Evolutionary conservation across 1,139 yeast genomes (phyloP).

Genomic region (Nakaseomyces nivariensis): DNA sequence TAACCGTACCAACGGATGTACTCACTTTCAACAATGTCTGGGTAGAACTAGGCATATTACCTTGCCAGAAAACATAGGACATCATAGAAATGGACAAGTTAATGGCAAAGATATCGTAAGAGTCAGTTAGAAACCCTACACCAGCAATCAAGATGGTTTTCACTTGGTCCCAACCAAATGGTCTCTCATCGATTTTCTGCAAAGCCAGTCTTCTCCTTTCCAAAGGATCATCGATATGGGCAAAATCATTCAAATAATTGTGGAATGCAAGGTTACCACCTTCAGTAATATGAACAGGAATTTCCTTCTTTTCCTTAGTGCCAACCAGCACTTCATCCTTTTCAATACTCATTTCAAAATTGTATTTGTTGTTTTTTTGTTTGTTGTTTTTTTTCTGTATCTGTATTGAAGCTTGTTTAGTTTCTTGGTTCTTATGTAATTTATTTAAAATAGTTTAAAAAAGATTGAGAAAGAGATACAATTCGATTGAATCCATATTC

Average conservation of each 20-base stretch:
- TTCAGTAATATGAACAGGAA: slow-evolving; percentile 31
- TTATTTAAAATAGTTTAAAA: too few species aligned
- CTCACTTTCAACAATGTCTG: slow-evolving; percentile 71
- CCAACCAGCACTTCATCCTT: background rate
- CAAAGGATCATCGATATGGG: slow-evolving; percentile 76
- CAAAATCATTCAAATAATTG: slow-evolving; percentile 72
- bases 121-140: slow-evolving; percentile 88
- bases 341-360: background rate
- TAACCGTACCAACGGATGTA: slow-evolving; percentile 88
- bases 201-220: slow-evolving; percentile 86
- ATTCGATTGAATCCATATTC: too few species aligned
- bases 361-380: background rate
- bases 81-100: slow-evolving; percentile 72
- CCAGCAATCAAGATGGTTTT: slow-evolving; percentile 87
- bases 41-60: slow-evolving; percentile 55
- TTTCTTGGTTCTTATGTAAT: too few species aligned
- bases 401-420: too few species aligned
- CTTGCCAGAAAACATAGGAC: slow-evolving; percentile 64
- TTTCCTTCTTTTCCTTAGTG: slow-evolving; percentile 1
- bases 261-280: slow-evolving; percentile 93
- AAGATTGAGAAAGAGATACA: too few species aligned
- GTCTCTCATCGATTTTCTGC: slow-evolving; percentile 77
- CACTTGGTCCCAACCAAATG: slow-evolving; percentile 81
- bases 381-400: background rate
- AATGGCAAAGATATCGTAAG: slow-evolving; percentile 86